A percentile compares a stretch with the other conserved stretches of the same genome.
phyloP scores from a whole-genome alignment of 495 filamentous ascomycete species.

The Amniculicola lignicola region DNA sequence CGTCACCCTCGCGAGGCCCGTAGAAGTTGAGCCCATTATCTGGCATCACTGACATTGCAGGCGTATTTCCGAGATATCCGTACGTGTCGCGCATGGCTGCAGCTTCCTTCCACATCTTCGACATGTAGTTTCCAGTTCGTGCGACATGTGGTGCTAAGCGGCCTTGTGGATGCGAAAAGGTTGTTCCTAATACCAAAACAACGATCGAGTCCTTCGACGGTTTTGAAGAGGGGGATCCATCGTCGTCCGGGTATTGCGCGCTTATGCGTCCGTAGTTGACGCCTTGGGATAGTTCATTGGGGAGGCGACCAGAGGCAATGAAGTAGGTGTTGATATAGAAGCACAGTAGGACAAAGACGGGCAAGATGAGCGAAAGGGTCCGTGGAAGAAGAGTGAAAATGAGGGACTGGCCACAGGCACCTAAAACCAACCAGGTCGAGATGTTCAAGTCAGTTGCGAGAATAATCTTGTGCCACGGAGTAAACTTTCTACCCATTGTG shows the following conservation, averaged over 20 bases:
- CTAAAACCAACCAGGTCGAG: conserved; percentile 8
- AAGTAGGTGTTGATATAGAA: conserved; percentile 1
- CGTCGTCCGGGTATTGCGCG: not conserved
- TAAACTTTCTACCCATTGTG: no score
- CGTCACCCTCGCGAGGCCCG: conserved; percentile 1
- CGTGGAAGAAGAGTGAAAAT: not conserved
- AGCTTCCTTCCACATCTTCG: conserved; percentile 12
- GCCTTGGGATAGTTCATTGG: not conserved
- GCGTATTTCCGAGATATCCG: conserved; percentile 16
- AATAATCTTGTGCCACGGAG: no score
- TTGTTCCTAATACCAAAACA: conserved; percentile 3
- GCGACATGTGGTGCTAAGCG: not conserved
- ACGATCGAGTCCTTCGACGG: not conserved
- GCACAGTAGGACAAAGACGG: not conserved
- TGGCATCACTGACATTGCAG: not conserved
- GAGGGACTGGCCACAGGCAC: not conserved
- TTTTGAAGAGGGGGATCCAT: not conserved
- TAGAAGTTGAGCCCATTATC: not conserved
- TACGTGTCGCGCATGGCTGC: not conserved
- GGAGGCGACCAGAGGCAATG: not conserved
- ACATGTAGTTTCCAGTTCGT: not conserved
- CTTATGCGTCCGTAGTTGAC: not conserved
- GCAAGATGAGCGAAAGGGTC: not conserved
- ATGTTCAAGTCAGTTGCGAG: conserved; percentile 2
- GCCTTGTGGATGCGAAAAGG: not conserved